These are phyloP conservation scores for Ceratobasidium sp. DNA, from an alignment of 1,284 basidiomycete species.

Conservation along the genomic window DNA sequence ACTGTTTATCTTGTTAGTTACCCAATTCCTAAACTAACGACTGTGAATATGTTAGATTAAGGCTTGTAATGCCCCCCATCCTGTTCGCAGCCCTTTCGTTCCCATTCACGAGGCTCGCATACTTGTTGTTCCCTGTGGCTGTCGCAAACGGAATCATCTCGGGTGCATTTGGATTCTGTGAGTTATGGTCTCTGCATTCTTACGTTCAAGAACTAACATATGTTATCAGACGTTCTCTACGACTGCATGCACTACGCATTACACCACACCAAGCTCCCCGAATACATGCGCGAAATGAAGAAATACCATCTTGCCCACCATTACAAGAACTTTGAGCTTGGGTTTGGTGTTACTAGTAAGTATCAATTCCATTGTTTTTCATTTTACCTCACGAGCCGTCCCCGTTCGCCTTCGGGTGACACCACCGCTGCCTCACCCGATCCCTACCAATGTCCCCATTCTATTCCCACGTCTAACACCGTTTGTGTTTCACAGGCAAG, in stretches of 20 bases:
- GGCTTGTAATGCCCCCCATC: constrained; percentile 97
- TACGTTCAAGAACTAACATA: constrained; percentile 9
- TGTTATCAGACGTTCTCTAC: constrained; percentile 78
- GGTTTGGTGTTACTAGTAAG: constrained; percentile 95
- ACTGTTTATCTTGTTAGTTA: background rate
- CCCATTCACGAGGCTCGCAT: constrained; percentile 91
- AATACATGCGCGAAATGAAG: constrained; percentile 93
- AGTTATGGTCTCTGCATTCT: constrained; percentile 55
- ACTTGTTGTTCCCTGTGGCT: constrained; percentile 84
- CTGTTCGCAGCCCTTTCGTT: constrained; percentile 84
- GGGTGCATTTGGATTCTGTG: constrained; percentile 92
- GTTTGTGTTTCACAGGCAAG: constrained; percentile 68
- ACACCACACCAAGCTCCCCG: constrained; percentile 90
- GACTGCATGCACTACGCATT: constrained; percentile 95
- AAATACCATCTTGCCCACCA: constrained; percentile 99
- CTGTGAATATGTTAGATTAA: constrained; percentile 66
- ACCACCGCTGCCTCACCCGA: background rate
- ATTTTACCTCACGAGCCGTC: background rate
- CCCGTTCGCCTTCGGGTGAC: constrained; percentile 44
- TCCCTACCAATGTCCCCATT: background rate
- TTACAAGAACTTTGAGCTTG: constrained; percentile 98
- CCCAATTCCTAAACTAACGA: background rate
- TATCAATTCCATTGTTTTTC: constrained; percentile 47
- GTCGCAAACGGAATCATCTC: constrained; percentile 95
- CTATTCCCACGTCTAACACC: background rate